Base-by-base conservation (phyloP, 176 grass and related monocot genomes). In the Saccharum officinarum region DNA sequence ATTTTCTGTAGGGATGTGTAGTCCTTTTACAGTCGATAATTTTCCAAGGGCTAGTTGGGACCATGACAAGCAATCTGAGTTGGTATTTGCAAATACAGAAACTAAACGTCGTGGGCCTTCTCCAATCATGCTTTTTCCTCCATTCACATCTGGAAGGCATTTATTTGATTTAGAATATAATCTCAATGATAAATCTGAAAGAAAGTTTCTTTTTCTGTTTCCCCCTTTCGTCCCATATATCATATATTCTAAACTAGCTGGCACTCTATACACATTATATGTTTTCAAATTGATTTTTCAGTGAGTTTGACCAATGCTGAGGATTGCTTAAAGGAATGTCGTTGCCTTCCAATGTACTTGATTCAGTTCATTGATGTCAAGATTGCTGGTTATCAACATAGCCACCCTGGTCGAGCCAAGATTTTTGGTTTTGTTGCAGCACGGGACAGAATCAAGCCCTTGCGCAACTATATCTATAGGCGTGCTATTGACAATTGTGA, bases 381-480 rank as follows among this genome's bases (percentile, higher is more conserved):
- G 16, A 78, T 62, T 78, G 36, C 55, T 62, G 55, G 76, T 4
- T 78, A 78, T 63, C 7, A 16, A 17, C 76, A 78, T 78, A 26
- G n/a, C 12, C n/a, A 1, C 2, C 23, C 57, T 78, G 76, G 76
- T 41, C 22, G 5, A 41, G 55, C 76, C 13, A 62, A 20, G 12
- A 42, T 78, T 7, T 78, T 12, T 62, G 76, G 36, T 59, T 78
- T 78, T 78, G 14, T 78, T 9, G 55, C 55, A 2, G 55, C 37
- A 10, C 54, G n/a, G 22, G 76, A 78, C 9, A 28, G 1, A 10
- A 16, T 26, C 4, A 8, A 44, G 13, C 78, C 78, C 26, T 31
- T 87, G 41, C 59, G 17, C 70, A 86, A 81, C 17, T 75, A 87
- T 87, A 78, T 87, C 23, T 87, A 67, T 71, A 67, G 13, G 70